These are phyloP conservation scores for Glycyrrhiza uralensis DNA, from an alignment of 306 rosid genomes.

Conservation along the genomic window DNA sequence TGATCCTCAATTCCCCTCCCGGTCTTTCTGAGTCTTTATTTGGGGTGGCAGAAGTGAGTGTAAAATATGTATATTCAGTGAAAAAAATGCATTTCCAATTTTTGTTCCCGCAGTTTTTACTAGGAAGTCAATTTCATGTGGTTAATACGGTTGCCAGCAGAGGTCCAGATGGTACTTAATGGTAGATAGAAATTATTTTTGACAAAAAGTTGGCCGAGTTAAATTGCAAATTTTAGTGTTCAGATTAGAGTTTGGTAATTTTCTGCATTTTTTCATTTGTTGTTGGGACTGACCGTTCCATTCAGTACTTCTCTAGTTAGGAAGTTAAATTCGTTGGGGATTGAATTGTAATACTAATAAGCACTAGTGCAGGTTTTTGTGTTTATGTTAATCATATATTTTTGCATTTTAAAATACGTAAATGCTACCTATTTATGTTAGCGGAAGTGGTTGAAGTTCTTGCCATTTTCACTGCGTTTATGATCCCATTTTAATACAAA, in stretches of 20 bases:
- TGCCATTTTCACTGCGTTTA: not conserved
- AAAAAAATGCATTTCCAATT: constrained; percentile 45
- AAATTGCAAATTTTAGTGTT: constrained; percentile 54
- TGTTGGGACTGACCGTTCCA: constrained; percentile 31
- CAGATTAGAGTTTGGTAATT: constrained; percentile 45
- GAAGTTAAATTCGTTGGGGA: constrained; percentile 46
- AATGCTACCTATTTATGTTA: no score
- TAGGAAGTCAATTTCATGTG: constrained; percentile 36
- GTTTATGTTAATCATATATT: constrained; percentile 9
- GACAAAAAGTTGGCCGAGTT: constrained; percentile 44
- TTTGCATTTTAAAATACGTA: constrained; percentile 28
- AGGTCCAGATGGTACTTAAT: constrained; percentile 34
- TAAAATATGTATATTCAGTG: constrained; percentile 49
- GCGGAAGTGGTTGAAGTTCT: not conserved
- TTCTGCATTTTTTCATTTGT: constrained; percentile 41
- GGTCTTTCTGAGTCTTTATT: constrained; percentile 25
- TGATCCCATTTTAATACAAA: not conserved
- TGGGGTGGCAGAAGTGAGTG: constrained; percentile 44
- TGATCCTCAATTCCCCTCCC: constrained; percentile 19
- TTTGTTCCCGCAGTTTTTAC: constrained; percentile 38
- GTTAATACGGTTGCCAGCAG: constrained; percentile 32
- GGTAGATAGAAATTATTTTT: constrained; percentile 36
- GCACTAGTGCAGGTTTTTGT: constrained; percentile 33
- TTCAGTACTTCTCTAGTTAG: constrained; percentile 33
- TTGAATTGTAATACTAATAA: constrained; percentile 41